phyloP scores from a whole-genome alignment of 768 basidiomycete species.

The Pulveroboletus frians region DNA sequence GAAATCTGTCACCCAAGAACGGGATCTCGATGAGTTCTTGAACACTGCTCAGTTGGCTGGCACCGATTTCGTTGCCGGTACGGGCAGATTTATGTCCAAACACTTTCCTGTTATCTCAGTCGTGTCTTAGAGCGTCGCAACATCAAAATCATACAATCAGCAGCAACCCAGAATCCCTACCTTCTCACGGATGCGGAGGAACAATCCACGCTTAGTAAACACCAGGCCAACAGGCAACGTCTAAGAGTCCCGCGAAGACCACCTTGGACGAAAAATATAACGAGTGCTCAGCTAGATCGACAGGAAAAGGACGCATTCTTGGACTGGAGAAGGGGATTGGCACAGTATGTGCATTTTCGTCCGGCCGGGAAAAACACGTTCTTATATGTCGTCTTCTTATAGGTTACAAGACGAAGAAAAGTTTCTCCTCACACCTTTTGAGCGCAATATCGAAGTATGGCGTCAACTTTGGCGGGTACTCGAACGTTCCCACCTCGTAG shows the following conservation, averaged over 20 bases:
- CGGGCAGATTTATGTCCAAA: constrained; percentile 14
- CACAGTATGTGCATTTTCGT: constrained; percentile 57
- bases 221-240: constrained; percentile 64
- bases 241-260: constrained; percentile 88
- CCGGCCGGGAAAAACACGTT: background rate
- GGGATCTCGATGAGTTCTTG: constrained; percentile 92
- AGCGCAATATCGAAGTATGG: constrained; percentile 98
- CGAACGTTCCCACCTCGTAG: constrained; percentile 89
- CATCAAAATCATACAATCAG: constrained; percentile 66
- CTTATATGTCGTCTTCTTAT: background rate
- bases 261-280: constrained; percentile 80
- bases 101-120: constrained; percentile 3
- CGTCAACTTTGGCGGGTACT: constrained; percentile 96
- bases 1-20: constrained; percentile 92
- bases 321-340: constrained; percentile 88
- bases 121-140: constrained; percentile 60
- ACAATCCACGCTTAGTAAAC: constrained; percentile 63
- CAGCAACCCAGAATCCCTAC: constrained; percentile 71
- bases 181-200: constrained; percentile 83
- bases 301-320: constrained; percentile 89
- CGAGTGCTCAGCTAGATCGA: constrained; percentile 71
- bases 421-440: constrained; percentile 92
- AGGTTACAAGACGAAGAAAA: constrained; percentile 86
- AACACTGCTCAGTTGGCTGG: constrained; percentile 93
- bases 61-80: constrained; percentile 94